Conservation (phyloP, 2,329 filamentous ascomycete genomes). For the Ophiostoma piceae region DNA sequence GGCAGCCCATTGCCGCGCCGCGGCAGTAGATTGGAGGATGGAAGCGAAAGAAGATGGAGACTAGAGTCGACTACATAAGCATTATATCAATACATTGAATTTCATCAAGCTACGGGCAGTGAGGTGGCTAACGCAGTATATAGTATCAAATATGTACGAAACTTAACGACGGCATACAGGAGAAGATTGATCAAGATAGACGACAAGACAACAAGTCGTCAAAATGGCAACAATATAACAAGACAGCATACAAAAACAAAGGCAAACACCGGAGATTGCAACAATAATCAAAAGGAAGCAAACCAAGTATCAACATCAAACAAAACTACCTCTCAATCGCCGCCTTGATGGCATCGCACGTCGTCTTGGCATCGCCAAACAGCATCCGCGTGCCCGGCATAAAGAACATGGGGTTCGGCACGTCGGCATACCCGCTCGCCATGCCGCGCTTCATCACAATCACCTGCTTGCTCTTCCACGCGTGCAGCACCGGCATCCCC, state of each 20-base stretch:
- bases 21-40: conserved; percentile 27
- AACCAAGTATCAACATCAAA: too few species aligned
- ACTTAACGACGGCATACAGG: too few species aligned
- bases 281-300: too few species aligned
- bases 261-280: too few species aligned
- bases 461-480: conserved; percentile 90
- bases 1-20: conserved; percentile 35
- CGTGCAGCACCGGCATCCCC: conserved; percentile 87
- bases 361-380: conserved; percentile 82
- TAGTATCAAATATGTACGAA: too few species aligned
- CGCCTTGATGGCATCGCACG: conserved; percentile 55
- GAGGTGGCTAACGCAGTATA: not conserved
- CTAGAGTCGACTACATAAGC: not conserved
- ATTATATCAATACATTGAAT: conserved; percentile 13
- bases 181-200: too few species aligned
- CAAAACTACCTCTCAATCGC: not conserved
- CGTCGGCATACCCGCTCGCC: conserved; percentile 84
- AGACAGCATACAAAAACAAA: not conserved
- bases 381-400: conserved; percentile 88
- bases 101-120: not conserved
- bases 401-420: conserved; percentile 90
- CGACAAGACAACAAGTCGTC: too few species aligned
- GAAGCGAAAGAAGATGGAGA: not conserved
- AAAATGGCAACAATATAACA: not conserved
- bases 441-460: conserved; percentile 91